Percentiles rank a stretch among this genome's conserved stretches.
Evolutionary conservation across 2,329 filamentous ascomycete species (phyloP).

Genomic region (Penicillium paneum): DNA sequence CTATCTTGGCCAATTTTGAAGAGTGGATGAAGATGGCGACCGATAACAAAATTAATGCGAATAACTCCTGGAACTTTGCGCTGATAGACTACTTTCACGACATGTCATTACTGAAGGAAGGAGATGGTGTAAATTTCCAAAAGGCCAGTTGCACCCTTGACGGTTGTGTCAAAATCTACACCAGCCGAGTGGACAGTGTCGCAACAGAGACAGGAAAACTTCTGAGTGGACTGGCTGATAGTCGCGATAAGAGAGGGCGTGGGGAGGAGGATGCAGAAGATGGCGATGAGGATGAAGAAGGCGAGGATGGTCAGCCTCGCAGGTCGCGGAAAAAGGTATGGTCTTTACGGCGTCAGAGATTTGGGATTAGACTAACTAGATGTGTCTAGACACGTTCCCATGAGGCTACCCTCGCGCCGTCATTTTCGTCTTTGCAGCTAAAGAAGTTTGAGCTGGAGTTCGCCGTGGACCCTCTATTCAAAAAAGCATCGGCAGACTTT

Average conservation of each 20-base stretch:
- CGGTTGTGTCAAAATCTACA: slow-evolving; percentile 99
- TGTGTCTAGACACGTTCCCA: slow-evolving; percentile 63
- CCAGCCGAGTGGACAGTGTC: slow-evolving; percentile 94
- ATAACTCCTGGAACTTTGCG: slow-evolving; percentile 99
- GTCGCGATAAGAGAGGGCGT: slow-evolving; percentile 65
- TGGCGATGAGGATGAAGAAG: slow-evolving; percentile 63
- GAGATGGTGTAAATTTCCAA: slow-evolving; percentile 96
- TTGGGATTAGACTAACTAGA: slow-evolving; percentile 20
- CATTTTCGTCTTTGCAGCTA: slow-evolving; percentile 81
- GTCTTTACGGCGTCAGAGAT: background rate
- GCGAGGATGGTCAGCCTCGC: slow-evolving; percentile 47
- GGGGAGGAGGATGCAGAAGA: slow-evolving; percentile 61
- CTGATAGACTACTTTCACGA: slow-evolving; percentile 99
- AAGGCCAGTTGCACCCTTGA: slow-evolving; percentile 97
- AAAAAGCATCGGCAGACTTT: slow-evolving; percentile 97
- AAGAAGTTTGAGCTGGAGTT: slow-evolving; percentile 99
- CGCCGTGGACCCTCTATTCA: slow-evolving; percentile 95
- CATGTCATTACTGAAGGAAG: slow-evolving; percentile 95
- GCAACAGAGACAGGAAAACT: slow-evolving; percentile 96
- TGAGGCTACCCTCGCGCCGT: slow-evolving; percentile 87
- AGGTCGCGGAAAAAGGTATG: slow-evolving; percentile 68
- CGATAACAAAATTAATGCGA: slow-evolving; percentile 97
- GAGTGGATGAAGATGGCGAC: slow-evolving; percentile 99
- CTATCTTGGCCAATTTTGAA: slow-evolving; percentile 95
- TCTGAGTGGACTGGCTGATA: slow-evolving; percentile 84